Percentiles rank a stretch among this genome's conserved stretches.
phyloP scores from a whole-genome alignment of 2,329 filamentous ascomycete genomes.

The Colletotrichum sp. region DNA sequence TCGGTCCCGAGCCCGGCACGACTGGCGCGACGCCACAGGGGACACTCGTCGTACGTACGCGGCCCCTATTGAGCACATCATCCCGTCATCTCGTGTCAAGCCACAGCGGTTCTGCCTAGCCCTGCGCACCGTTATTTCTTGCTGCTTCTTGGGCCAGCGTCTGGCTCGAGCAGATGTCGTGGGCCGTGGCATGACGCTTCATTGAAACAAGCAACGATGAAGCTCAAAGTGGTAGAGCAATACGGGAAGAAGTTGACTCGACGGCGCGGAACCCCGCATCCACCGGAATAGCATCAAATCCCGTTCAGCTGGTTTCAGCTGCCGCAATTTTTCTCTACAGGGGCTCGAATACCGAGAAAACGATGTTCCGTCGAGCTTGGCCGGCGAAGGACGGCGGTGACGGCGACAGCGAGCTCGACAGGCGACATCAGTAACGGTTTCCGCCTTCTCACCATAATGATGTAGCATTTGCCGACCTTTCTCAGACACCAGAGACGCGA shows the following conservation, averaged over 20 bases:
- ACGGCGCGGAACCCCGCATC: neutral
- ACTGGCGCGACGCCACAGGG: slow-evolving; percentile 13
- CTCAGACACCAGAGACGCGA: neutral
- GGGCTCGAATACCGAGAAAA: neutral
- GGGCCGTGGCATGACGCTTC: neutral
- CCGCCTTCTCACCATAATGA: neutral
- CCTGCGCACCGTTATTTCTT: neutral
- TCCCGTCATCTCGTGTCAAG: neutral
- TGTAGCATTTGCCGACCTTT: neutral
- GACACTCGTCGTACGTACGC: neutral
- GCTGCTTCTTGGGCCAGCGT: neutral
- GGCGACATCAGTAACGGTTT: neutral
- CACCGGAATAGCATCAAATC: neutral
- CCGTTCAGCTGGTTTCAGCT: neutral
- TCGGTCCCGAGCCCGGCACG: neutral
- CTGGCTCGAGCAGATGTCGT: neutral
- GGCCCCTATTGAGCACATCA: neutral
- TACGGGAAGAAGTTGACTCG: neutral
- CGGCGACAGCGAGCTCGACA: neutral
- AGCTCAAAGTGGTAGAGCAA: neutral
- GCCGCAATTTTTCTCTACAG: neutral
- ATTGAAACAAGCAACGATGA: neutral
- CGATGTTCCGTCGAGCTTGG: neutral
- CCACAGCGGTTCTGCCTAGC: neutral
- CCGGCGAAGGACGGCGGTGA: neutral